These are phyloP conservation scores for Starmera caribaea DNA, from an alignment of 805 yeast species.

Conservation along the genomic window DNA sequence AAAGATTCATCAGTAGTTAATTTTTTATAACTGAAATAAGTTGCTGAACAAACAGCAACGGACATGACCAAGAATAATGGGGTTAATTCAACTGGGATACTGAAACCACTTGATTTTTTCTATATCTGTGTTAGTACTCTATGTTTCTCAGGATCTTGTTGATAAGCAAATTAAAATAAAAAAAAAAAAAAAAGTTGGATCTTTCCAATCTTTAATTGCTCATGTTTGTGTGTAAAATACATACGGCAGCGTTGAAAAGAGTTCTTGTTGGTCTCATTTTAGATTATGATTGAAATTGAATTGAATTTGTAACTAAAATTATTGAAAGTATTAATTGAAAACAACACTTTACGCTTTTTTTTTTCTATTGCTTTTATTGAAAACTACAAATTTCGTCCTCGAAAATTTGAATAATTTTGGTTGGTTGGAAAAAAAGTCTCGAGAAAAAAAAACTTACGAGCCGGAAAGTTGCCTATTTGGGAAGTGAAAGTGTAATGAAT, in stretches of 20 bases:
- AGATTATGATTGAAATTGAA: neutral
- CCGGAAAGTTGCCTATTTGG: too few relatives aligned
- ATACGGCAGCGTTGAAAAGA: slow-evolving; percentile 36
- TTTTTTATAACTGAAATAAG: slow-evolving; percentile 44
- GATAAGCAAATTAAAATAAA: neutral
- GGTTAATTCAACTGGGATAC: slow-evolving; percentile 45
- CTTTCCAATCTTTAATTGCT: too few relatives aligned
- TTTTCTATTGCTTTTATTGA: neutral
- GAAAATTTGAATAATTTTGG: neutral
- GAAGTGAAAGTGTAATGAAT: too few relatives aligned
- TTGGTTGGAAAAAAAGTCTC: neutral
- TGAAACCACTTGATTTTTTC: slow-evolving; percentile 28
- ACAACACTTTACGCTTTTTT: too few relatives aligned
- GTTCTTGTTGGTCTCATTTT: slow-evolving; percentile 42
- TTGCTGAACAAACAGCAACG: slow-evolving; percentile 40
- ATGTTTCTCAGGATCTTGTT: neutral
- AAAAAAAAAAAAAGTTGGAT: neutral
- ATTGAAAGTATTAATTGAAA: too few relatives aligned
- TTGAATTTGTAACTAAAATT: too few relatives aligned
- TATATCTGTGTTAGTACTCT: slow-evolving; percentile 6
- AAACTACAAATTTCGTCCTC: neutral
- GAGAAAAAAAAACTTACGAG: too few relatives aligned
- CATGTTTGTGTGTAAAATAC: slow-evolving; percentile 11
- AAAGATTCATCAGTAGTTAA: slow-evolving; percentile 37
- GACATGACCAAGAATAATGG: slow-evolving; percentile 50